Conservation (phyloP, 495 filamentous ascomycete species). For the Achaetomiella virescens region DNA sequence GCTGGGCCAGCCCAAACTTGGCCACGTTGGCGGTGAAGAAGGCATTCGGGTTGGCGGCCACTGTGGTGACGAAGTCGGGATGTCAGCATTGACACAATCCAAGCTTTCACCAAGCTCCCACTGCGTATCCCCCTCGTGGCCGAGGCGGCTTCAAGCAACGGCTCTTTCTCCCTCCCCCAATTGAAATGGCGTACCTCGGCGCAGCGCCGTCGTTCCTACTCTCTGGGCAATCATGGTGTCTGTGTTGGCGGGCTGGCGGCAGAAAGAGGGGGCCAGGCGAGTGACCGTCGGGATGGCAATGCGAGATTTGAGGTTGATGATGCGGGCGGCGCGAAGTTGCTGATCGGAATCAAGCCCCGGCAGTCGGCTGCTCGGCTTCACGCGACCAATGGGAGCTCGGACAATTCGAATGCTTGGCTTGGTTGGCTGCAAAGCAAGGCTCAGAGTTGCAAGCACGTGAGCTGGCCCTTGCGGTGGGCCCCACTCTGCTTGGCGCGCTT, state of each 20-base stretch:
- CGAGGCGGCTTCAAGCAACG: neutral
- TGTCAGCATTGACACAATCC: slow-evolving; percentile 8
- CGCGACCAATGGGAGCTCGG: slow-evolving; percentile 23
- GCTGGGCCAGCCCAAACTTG: slow-evolving; percentile 17
- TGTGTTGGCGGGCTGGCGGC: slow-evolving; percentile 3
- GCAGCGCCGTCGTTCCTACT: slow-evolving; percentile 32
- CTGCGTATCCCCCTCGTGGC: neutral
- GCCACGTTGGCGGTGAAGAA: slow-evolving; percentile 32
- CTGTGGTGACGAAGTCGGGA: slow-evolving; percentile 9
- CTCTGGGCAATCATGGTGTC: slow-evolving; percentile 31
- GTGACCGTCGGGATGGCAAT: neutral
- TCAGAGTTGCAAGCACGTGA: slow-evolving; percentile 3
- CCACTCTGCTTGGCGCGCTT: slow-evolving; percentile 20
- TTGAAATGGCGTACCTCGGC: slow-evolving; percentile 26
- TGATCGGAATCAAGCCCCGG: slow-evolving; percentile 19
- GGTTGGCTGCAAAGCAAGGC: slow-evolving; percentile 6
- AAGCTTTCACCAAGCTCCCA: too few relatives aligned
- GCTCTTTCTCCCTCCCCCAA: neutral
- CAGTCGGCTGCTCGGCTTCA: slow-evolving; percentile 30
- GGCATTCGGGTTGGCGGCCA: slow-evolving; percentile 25
- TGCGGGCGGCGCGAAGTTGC: slow-evolving; percentile 15
- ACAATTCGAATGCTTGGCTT: slow-evolving; percentile 23
- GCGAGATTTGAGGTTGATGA: slow-evolving; percentile 19
- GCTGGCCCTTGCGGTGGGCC: neutral
- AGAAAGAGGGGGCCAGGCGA: slow-evolving; percentile 2